These are phyloP conservation scores for Fraxinus latifolia DNA, from an alignment of 305 asterid species.

Conservation along the genomic window DNA sequence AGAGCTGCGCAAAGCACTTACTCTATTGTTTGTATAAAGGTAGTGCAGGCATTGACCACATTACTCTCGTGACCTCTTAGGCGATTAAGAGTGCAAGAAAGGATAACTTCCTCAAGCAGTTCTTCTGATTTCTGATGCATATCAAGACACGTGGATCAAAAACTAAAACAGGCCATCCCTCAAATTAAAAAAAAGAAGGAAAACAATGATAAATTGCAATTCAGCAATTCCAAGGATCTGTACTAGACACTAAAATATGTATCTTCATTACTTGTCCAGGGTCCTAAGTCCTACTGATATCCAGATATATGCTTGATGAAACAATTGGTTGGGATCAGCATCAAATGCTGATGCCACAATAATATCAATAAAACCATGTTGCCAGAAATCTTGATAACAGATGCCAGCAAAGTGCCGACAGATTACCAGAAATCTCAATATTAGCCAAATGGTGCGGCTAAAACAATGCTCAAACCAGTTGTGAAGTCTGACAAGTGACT, in stretches of 20 bases:
- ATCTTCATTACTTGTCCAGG: neutral
- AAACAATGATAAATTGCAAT: neutral
- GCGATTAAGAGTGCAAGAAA: constrained; percentile 78
- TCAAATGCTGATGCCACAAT: constrained; percentile 14
- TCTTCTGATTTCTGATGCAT: constrained; percentile 82
- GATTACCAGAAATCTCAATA: constrained; percentile 5
- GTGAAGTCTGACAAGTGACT: neutral
- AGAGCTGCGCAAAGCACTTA: constrained; percentile 26
- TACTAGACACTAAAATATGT: neutral
- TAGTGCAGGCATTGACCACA: constrained; percentile 61
- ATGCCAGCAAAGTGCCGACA: neutral
- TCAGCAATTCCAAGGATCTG: neutral
- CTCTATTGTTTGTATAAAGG: constrained; percentile 77
- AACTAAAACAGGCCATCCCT: neutral
- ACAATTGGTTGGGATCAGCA: neutral
- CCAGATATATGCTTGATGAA: neutral
- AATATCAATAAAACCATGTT: neutral
- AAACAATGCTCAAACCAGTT: neutral
- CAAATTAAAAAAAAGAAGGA: neutral
- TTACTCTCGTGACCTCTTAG: constrained; percentile 52
- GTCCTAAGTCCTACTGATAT: constrained; percentile 5
- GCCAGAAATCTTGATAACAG: constrained; percentile 3
- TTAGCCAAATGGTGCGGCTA: constrained; percentile 10
- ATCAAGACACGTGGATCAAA: constrained; percentile 26
- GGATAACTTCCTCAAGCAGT: constrained; percentile 87